Conservation (phyloP, 306 rosid genomes). For the Prunus kanzakura region DNA sequence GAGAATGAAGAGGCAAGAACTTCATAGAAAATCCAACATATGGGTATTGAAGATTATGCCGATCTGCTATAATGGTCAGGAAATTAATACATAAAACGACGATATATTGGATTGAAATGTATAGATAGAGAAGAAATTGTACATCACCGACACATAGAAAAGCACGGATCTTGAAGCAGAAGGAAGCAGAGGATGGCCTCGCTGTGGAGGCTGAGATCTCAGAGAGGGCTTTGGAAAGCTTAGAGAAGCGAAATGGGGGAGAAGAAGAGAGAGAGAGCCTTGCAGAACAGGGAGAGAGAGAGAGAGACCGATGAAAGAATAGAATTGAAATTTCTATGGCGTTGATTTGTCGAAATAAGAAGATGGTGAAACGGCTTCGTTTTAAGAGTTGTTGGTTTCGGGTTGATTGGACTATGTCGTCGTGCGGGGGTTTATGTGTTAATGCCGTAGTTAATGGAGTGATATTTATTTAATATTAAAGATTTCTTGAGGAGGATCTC, state of each 20-base stretch:
- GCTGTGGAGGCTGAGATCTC: neutral
- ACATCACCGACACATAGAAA: slow-evolving; percentile 42
- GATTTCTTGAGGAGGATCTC: too few relatives aligned
- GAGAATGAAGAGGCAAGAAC: neutral
- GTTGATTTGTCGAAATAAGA: neutral
- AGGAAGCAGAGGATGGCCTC: neutral
- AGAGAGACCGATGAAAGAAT: neutral
- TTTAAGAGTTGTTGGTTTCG: neutral
- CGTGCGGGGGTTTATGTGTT: too few relatives aligned
- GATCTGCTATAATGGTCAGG: slow-evolving; percentile 4
- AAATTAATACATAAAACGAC: neutral
- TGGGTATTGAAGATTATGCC: slow-evolving; percentile 19
- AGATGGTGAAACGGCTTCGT: neutral
- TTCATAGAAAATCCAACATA: slow-evolving; percentile 14
- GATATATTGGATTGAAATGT: slow-evolving; percentile 2
- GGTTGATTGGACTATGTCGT: neutral
- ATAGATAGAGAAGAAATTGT: slow-evolving; percentile 7
- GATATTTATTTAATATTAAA: too few relatives aligned
- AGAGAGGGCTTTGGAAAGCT: neutral
- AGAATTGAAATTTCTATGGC: slow-evolving; percentile 5
- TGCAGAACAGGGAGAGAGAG: neutral
- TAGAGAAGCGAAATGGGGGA: neutral
- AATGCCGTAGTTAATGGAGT: neutral
- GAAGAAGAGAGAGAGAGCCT: neutral
- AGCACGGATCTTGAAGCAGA: slow-evolving; percentile 27